Evolutionary conservation across 257 asterid species (phyloP), one percentile per base, ranked within the genome.

Genomic region (Misopates orontium): DNA sequence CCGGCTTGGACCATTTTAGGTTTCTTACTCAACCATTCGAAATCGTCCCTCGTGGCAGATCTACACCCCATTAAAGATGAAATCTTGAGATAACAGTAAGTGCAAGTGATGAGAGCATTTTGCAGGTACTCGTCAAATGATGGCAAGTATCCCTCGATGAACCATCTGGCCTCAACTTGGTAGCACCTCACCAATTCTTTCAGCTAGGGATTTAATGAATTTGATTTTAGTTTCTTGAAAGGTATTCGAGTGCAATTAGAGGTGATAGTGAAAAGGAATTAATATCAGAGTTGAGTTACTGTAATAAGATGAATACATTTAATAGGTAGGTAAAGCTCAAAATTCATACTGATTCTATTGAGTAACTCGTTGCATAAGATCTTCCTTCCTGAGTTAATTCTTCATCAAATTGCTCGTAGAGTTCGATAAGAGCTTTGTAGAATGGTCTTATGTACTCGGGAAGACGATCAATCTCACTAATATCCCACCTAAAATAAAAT

Each of bases 401-500:
- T 21, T 67, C 45, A 4, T 44, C 66, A 55, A 67, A 60, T 1
- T 61, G 22, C 23, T 41, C 62, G 20, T 49, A 72, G 1, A 66
- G 44, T 57, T 66, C 58, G 15, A 75, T 2, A 10, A 71, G 21
- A 13, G 21, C 66, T 18, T 54, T 36, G 16, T 67, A 71, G 19
- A 54, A 4, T 17, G 59, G 25, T 12, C 47, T 67, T 40, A 76
- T 21, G 25, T 55, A 47, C 2, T 48, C 24, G 0, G 77, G 74
- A 1, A 76, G 77, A 15, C 11, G 32, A 36, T 24, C 28, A 10
- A 61, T 47, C 50, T 65, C 77, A 1, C 18, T 42, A 5, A 52
- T 56, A 67, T 76, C 53, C 80, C 80, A 76, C 68, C 80, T 76
- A 12, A 0, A 25, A 42, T 4, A 3, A 24, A 25, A 3, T n/a